phyloP scores from a whole-genome alignment of 1,284 basidiomycete species.

The Cerrena zonata region DNA sequence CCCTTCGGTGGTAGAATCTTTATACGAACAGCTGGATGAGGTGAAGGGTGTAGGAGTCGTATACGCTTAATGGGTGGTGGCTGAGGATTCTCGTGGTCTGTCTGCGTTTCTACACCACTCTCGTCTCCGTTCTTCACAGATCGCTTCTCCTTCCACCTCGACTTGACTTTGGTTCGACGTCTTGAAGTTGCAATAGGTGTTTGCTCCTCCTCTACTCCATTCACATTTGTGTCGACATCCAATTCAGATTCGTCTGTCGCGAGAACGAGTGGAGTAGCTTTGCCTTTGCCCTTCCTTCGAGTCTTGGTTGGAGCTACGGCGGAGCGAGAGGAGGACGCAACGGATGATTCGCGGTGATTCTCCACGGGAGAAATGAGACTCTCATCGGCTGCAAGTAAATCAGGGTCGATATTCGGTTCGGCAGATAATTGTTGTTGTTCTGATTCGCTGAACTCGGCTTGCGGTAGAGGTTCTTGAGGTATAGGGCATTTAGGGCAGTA shows the following conservation, averaged over 20 bases:
- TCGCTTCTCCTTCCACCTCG: constrained; percentile 10
- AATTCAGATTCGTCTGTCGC: constrained; percentile 23
- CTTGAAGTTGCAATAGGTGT: not conserved
- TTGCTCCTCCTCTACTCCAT: not conserved
- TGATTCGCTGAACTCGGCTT: constrained; percentile 7
- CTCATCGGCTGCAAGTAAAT: constrained; percentile 6
- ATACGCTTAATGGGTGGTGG: constrained; percentile 33
- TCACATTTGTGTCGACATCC: constrained; percentile 17
- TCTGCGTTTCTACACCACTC: constrained; percentile 5
- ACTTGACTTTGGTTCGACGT: constrained; percentile 1
- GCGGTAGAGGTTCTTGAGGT: constrained; percentile 14
- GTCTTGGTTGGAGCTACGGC: constrained; percentile 11
- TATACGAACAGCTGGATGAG: constrained; percentile 39
- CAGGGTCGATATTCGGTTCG: constrained; percentile 5
- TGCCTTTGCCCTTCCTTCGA: constrained; percentile 28
- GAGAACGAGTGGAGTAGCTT: constrained; percentile 11
- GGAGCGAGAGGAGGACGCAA: constrained; percentile 47
- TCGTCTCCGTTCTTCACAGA: constrained; percentile 14
- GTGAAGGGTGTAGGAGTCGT: constrained; percentile 26
- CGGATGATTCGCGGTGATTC: constrained; percentile 32
- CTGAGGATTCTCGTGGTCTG: constrained; percentile 1
- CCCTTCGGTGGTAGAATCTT: constrained; percentile 48
- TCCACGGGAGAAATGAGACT: not conserved
- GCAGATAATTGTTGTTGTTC: constrained; percentile 3
- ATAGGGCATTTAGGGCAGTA: constrained; percentile 60